Conservation (phyloP, 163 green algal genomes). For the Botryococcus braunii region DNA sequence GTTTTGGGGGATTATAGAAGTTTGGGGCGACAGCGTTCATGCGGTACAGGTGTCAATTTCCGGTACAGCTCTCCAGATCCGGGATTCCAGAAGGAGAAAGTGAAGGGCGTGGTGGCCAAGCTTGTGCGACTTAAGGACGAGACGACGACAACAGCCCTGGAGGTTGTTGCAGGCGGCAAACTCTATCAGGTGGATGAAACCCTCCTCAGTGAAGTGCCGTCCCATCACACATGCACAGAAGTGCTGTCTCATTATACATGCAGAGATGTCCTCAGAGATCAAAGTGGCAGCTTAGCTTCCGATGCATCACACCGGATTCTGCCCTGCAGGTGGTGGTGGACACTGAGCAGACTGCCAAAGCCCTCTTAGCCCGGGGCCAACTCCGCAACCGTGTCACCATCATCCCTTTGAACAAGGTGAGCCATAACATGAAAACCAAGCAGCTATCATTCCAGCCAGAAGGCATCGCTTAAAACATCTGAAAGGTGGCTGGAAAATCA, state of each 20-base stretch:
- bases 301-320: no score
- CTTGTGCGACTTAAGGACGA: constrained; percentile 77
- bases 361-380: constrained; percentile 72
- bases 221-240: no score
- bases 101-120: constrained; percentile 84
- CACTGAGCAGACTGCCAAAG: constrained; percentile 74
- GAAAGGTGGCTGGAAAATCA: no score
- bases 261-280: no score
- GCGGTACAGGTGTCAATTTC: constrained; percentile 43
- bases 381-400: constrained; percentile 87
- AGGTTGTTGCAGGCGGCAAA: constrained; percentile 88
- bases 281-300: no score
- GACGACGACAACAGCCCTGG: constrained; percentile 64
- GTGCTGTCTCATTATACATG: no score
- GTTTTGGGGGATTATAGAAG: not conserved
- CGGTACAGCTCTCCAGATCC: constrained; percentile 56
- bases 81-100: constrained; percentile 58
- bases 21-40: not conserved
- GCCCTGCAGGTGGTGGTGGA: constrained; percentile 83
- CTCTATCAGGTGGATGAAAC: constrained; percentile 82
- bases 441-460: no score
- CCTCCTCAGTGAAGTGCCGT: not conserved
- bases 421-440: not conserved
- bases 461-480: no score
- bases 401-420: constrained; percentile 94